Percentiles rank a stretch among this genome's conserved stretches.
Evolutionary conservation across 805 yeast species (phyloP).

Genomic region (Hyphopichia homilentoma): DNA sequence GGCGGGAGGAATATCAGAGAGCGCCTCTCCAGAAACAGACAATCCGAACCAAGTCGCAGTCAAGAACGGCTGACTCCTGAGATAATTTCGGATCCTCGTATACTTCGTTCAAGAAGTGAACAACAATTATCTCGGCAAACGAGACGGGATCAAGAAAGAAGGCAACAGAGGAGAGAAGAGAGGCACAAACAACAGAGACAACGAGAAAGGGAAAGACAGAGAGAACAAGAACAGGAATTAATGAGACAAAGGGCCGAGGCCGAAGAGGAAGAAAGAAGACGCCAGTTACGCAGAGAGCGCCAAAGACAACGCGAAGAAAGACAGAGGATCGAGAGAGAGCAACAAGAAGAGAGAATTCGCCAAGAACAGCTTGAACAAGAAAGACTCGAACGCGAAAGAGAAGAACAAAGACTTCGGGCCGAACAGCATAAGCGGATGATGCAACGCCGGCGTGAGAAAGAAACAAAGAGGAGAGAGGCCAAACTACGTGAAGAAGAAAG

Average conservation of each 20-base stretch:
- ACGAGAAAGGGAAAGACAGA: not conserved
- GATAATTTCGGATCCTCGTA: too few species aligned
- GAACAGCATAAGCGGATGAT: not conserved
- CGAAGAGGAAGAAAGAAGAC: not conserved
- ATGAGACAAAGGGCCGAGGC: not conserved
- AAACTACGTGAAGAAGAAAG: constrained; percentile 1
- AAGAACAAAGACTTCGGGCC: constrained; percentile 3
- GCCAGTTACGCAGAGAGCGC: not conserved
- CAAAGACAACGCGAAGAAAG: constrained; percentile 3
- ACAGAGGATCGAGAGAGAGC: constrained; percentile 2
- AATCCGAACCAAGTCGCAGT: too few species aligned
- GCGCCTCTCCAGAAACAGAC: too few species aligned
- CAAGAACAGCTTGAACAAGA: constrained; percentile 3
- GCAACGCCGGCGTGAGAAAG: constrained; percentile 3
- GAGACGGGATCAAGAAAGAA: not conserved
- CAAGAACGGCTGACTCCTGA: too few species aligned
- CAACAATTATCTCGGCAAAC: not conserved
- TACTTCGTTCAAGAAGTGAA: too few species aligned
- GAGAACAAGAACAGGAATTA: not conserved
- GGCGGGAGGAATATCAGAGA: too few species aligned
- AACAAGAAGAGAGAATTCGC: constrained; percentile 1
- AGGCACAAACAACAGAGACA: not conserved
- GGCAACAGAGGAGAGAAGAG: not conserved
- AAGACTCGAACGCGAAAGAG: constrained; percentile 7
- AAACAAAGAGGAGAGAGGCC: constrained; percentile 3